phyloP scores from a whole-genome alignment of 192 early-diverging fungal genomes.

The Backusella macrospora region DNA sequence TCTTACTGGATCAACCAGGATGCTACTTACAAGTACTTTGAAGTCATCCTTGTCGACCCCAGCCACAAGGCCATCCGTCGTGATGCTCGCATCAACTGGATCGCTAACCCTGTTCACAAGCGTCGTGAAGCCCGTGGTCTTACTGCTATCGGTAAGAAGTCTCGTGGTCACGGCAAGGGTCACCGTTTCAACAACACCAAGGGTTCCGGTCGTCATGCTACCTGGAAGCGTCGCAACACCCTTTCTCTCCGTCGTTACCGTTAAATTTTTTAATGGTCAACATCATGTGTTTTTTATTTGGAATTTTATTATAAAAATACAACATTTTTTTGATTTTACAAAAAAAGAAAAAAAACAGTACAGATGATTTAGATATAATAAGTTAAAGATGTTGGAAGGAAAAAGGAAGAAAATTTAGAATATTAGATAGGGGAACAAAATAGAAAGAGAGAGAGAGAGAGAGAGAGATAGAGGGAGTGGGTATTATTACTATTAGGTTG shows the following conservation, averaged over 20 bases:
- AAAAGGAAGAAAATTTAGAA: neutral
- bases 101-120: constrained; percentile 95
- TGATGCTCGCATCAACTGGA: constrained; percentile 99
- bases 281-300: neutral
- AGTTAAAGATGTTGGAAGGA: too few species aligned
- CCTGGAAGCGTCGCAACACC: constrained; percentile 95
- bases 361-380: neutral
- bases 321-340: neutral
- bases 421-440: neutral
- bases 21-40: constrained; percentile 98
- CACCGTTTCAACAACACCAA: constrained; percentile 96
- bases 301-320: constrained; percentile 3
- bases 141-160: constrained; percentile 95
- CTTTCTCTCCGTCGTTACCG: constrained; percentile 93
- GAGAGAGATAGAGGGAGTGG: too few species aligned
- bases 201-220: constrained; percentile 91
- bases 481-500: neutral
- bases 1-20: constrained; percentile 99
- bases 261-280: constrained; percentile 52
- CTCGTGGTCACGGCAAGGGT: constrained; percentile 96
- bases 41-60: constrained; percentile 98
- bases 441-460: neutral
- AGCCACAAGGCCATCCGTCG: constrained; percentile 96
- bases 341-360: too few species aligned
- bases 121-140: constrained; percentile 97